phyloP scores from a whole-genome alignment of 2,329 filamentous ascomycete genomes.

The Talaromyces sp. region DNA sequence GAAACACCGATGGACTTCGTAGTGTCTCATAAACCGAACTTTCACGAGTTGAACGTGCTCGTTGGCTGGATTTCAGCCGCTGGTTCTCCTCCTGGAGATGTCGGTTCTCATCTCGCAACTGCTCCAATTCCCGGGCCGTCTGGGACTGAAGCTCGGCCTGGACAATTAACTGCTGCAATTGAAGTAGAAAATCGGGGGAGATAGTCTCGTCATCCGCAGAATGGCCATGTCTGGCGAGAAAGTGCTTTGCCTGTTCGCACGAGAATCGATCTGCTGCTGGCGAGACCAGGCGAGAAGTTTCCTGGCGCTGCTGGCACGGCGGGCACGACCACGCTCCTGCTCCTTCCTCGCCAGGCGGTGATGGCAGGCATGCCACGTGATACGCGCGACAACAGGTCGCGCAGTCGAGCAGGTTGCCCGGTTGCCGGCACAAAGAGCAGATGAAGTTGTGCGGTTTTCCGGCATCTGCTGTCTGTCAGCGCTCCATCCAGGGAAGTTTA shows the following conservation, averaged over 20 bases:
- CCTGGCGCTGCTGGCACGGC: slow-evolving; percentile 15
- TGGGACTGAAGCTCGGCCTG: slow-evolving; percentile 17
- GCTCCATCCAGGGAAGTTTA: not conserved
- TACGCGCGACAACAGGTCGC: slow-evolving; percentile 28
- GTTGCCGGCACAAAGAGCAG: slow-evolving; percentile 22
- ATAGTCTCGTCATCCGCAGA: slow-evolving; percentile 12
- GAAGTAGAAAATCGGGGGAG: slow-evolving; percentile 15
- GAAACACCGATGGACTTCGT: not conserved
- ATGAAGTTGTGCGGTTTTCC: slow-evolving; percentile 26
- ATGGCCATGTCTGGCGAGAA: slow-evolving; percentile 10
- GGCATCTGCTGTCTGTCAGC: slow-evolving; percentile 17
- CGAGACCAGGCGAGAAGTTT: not conserved
- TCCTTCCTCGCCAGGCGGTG: not conserved
- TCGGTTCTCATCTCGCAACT: slow-evolving; percentile 18
- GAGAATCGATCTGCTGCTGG: not conserved
- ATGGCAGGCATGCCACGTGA: slow-evolving; percentile 20
- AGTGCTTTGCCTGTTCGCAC: slow-evolving; percentile 6
- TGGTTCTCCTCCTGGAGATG: slow-evolving; percentile 19
- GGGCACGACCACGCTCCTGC: slow-evolving; percentile 20
- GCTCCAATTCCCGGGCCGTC: slow-evolving; percentile 15
- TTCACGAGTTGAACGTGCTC: slow-evolving; percentile 7
- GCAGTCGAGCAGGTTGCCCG: slow-evolving; percentile 21
- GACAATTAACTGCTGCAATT: slow-evolving; percentile 18
- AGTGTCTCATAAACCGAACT: slow-evolving; percentile 2
- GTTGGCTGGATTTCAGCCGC: slow-evolving; percentile 16